Evolutionary conservation across 768 basidiomycete species (phyloP).

Genomic region (Daedalea quercina): DNA sequence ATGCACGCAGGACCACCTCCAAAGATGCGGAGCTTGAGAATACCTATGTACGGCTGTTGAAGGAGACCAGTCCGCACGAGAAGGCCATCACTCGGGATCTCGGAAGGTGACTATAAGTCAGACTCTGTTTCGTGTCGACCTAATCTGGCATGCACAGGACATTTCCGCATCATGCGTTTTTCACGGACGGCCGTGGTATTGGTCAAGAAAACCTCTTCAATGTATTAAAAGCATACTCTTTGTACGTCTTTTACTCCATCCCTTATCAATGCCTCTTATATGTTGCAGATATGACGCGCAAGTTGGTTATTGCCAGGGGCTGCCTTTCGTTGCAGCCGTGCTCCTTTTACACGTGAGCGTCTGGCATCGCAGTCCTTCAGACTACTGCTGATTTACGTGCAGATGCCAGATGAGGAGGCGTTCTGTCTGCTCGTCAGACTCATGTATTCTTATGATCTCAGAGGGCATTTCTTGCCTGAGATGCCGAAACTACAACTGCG

Average conservation of each 20-base stretch:
- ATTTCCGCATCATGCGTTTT: constrained; percentile 95
- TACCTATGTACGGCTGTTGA: constrained; percentile 75
- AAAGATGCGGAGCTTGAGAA: constrained; percentile 85
- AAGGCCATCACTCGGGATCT: constrained; percentile 93
- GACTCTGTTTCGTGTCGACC: constrained; percentile 1
- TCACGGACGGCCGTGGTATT: constrained; percentile 88
- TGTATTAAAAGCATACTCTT: constrained; percentile 93
- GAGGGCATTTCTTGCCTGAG: constrained; percentile 96
- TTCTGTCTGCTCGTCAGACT: constrained; percentile 91
- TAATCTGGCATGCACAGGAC: constrained; percentile 45
- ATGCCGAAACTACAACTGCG: constrained; percentile 97
- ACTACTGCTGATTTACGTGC: neutral
- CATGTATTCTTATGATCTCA: constrained; percentile 94
- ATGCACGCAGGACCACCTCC: constrained; percentile 68
- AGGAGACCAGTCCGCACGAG: constrained; percentile 82
- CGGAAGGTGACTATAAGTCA: constrained; percentile 47
- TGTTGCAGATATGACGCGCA: constrained; percentile 70
- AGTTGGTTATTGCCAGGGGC: constrained; percentile 96
- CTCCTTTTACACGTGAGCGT: constrained; percentile 77
- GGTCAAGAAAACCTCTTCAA: constrained; percentile 98
- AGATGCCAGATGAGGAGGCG: constrained; percentile 99
- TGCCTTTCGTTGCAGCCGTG: constrained; percentile 94
- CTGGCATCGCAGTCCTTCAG: neutral
- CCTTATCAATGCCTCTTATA: neutral
- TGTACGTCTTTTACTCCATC: constrained; percentile 41